Evolutionary conservation across 257 asterid species (phyloP).

Genomic region (Catharanthus roseus): DNA sequence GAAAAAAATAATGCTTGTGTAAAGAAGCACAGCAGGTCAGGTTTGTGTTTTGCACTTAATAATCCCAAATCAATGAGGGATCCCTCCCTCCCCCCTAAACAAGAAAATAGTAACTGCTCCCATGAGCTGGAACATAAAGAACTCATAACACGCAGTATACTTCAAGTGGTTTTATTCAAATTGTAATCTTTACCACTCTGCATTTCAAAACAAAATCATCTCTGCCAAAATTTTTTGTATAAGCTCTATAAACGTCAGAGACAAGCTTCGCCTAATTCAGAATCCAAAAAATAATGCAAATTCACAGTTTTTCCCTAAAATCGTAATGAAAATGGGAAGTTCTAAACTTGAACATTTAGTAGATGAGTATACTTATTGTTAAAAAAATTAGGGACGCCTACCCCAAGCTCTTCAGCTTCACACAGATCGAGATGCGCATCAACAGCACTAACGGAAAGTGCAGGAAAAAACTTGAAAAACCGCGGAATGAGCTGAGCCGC

Average conservation of each 20-base stretch:
- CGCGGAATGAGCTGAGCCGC: constrained; percentile 95
- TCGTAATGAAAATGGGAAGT: neutral
- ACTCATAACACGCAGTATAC: neutral
- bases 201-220: neutral
- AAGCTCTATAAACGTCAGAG: neutral
- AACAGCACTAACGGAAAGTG: constrained; percentile 60
- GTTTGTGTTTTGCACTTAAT: too few species aligned
- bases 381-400: constrained; percentile 24
- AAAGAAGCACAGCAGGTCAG: too few species aligned
- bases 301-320: neutral
- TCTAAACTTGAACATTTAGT: neutral
- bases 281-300: neutral
- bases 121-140: too few species aligned
- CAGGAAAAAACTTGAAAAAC: constrained; percentile 76
- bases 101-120: too few species aligned
- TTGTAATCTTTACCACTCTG: neutral
- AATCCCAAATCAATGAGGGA: too few species aligned
- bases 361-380: neutral
- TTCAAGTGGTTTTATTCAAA: neutral
- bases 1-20: neutral
- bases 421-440: constrained; percentile 93
- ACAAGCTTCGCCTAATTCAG: neutral
- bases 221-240: neutral
- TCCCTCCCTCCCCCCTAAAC: too few species aligned
- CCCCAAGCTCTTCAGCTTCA: constrained; percentile 96